Conservation (phyloP, 2,329 filamentous ascomycete genomes). For the Penicillium frequentans region DNA sequence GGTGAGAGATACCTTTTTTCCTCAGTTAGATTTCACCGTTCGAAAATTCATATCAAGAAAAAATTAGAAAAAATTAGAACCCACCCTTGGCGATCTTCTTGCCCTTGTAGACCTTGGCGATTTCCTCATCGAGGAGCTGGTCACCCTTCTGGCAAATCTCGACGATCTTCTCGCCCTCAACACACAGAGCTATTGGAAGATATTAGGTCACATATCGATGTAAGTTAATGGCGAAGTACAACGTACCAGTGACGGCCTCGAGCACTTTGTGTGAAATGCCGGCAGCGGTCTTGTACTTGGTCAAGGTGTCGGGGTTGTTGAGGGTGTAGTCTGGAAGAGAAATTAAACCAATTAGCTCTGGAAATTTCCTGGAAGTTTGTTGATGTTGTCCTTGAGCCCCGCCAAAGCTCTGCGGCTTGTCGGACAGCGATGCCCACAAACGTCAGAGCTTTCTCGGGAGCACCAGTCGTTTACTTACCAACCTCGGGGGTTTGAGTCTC, state of each 20-base stretch:
- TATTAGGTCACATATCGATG: constrained; percentile 20
- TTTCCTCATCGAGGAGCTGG: constrained; percentile 89
- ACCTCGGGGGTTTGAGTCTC: constrained; percentile 41
- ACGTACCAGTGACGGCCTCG: constrained; percentile 69
- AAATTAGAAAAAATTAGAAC: constrained; percentile 25
- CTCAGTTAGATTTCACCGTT: background rate
- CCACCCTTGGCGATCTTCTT: constrained; percentile 93
- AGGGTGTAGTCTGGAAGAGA: constrained; percentile 72
- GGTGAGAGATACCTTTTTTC: constrained; percentile 76
- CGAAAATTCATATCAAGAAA: background rate
- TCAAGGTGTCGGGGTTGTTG: constrained; percentile 89
- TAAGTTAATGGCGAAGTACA: constrained; percentile 5
- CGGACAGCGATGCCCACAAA: constrained; percentile 30
- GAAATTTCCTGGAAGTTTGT: background rate
- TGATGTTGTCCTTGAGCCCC: constrained; percentile 12
- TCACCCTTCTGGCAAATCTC: constrained; percentile 95
- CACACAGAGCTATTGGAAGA: constrained; percentile 58
- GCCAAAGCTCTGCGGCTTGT: constrained; percentile 21
- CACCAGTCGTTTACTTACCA: constrained; percentile 37
- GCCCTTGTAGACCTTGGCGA: constrained; percentile 94
- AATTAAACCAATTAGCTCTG: constrained; percentile 17
- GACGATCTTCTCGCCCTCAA: constrained; percentile 88
- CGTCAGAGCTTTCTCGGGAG: constrained; percentile 32
- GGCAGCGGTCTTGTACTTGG: constrained; percentile 98
- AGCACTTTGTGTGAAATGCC: constrained; percentile 95